phyloP scores from a whole-genome alignment of 2,329 filamentous ascomycete species.

The Colletotrichum australisinense region DNA sequence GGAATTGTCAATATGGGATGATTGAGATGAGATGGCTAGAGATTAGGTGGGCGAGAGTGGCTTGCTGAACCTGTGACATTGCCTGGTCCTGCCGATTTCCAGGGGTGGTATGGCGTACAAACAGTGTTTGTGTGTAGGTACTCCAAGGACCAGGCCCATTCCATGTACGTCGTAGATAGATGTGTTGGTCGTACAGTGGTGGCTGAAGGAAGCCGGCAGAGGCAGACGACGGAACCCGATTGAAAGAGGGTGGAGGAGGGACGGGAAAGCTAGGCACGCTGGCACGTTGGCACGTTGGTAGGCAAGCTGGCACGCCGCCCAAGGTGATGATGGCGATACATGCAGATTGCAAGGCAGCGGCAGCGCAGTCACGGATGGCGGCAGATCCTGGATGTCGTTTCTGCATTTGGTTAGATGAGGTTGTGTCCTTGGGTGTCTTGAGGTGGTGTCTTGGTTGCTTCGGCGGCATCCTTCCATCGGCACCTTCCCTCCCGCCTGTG shows the following conservation, averaged over 20 bases:
- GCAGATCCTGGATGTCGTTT: constrained; percentile 8
- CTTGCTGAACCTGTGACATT: constrained; percentile 26
- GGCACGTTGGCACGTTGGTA: not conserved
- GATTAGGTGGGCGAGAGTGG: constrained; percentile 13
- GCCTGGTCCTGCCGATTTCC: not conserved
- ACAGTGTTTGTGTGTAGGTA: not conserved
- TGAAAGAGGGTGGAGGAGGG: not conserved
- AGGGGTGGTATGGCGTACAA: not conserved
- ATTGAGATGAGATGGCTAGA: not conserved
- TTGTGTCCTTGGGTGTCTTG: not conserved
- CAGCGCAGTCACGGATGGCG: not conserved
- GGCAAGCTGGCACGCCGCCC: not conserved
- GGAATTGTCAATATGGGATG: constrained; percentile 5
- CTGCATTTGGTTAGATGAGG: not conserved
- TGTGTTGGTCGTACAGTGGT: not conserved
- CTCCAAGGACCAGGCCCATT: not conserved
- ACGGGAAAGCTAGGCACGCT: not conserved
- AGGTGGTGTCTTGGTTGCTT: not conserved
- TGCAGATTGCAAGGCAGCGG: not conserved
- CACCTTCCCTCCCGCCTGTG: not conserved
- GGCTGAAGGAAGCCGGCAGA: not conserved
- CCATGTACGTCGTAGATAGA: not conserved
- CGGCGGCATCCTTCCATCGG: not conserved
- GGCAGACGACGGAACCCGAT: not conserved
- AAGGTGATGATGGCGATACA: not conserved